These are phyloP conservation scores for Ustilago sp. DNA, from an alignment of 1,284 basidiomycete species.

Conservation along the genomic window DNA sequence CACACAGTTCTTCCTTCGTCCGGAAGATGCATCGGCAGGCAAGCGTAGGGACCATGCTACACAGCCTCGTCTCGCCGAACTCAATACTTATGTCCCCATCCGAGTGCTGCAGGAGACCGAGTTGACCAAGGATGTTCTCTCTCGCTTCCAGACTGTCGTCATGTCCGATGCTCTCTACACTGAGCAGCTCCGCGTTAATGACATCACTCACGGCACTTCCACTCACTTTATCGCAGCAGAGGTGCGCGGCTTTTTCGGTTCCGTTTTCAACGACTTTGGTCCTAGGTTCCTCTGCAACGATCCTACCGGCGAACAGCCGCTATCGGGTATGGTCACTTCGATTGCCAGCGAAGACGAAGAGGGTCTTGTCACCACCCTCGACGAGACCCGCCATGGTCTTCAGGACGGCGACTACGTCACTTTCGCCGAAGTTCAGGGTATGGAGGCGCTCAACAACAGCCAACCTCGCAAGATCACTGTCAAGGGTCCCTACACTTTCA, in stretches of 20 bases:
- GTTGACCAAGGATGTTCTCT: slow-evolving; percentile 56
- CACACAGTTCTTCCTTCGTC: slow-evolving; percentile 94
- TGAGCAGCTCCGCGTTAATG: slow-evolving; percentile 94
- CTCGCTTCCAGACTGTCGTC: slow-evolving; percentile 78
- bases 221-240: slow-evolving; percentile 93
- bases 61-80: slow-evolving; percentile 88
- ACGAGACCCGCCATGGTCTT: slow-evolving; percentile 96
- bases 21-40: slow-evolving; percentile 81
- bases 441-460: slow-evolving; percentile 89
- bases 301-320: slow-evolving; percentile 91
- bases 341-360: slow-evolving; percentile 74
- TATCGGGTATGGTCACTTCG: slow-evolving; percentile 94
- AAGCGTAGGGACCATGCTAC: slow-evolving; percentile 82
- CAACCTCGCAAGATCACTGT: slow-evolving; percentile 91
- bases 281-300: slow-evolving; percentile 93
- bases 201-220: slow-evolving; percentile 75
- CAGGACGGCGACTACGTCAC: slow-evolving; percentile 98
- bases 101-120: slow-evolving; percentile 73
- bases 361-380: slow-evolving; percentile 92
- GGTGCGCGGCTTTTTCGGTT: slow-evolving; percentile 95
- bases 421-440: slow-evolving; percentile 96
- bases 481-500: slow-evolving; percentile 75
- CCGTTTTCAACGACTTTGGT: slow-evolving; percentile 95
- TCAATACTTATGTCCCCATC: slow-evolving; percentile 97
- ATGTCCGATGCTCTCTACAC: slow-evolving; percentile 81